phyloP scores from a whole-genome alignment of 176 grass and related monocot genomes.

The Bromus sterilis region DNA sequence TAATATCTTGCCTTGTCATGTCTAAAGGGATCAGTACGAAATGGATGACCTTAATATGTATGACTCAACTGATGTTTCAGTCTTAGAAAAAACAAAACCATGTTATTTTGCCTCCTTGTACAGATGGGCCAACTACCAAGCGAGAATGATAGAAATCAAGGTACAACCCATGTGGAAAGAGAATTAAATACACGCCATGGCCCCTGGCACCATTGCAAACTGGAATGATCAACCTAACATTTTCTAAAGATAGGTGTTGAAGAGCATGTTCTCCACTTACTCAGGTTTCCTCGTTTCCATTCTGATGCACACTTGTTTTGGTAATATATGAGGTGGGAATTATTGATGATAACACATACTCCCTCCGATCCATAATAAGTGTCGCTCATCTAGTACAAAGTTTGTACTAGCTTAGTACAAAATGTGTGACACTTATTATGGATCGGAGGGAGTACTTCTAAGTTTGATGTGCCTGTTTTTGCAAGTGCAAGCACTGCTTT shows the following conservation, averaged over 20 bases:
- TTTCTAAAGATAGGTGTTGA: not conserved
- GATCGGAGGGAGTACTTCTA: not conserved
- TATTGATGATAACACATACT: too few species aligned
- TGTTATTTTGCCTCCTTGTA: slow-evolving; percentile 8
- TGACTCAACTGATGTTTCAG: not conserved
- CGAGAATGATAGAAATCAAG: not conserved
- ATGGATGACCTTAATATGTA: not conserved
- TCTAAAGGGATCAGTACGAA: not conserved
- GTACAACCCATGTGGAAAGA: not conserved
- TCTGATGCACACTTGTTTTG: not conserved
- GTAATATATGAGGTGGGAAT: not conserved
- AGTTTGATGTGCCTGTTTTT: not conserved
- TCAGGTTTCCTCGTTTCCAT: not conserved
- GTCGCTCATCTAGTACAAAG: too few species aligned
- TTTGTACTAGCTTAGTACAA: too few species aligned
- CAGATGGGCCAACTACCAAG: not conserved
- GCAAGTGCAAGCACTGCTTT: not conserved
- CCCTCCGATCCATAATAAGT: too few species aligned
- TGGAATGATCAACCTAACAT: not conserved
- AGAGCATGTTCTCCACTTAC: not conserved
- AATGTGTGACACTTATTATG: too few species aligned
- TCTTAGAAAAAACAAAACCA: not conserved
- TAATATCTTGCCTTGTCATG: not conserved
- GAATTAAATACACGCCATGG: not conserved
- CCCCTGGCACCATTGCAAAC: not conserved